Base-by-base conservation (phyloP, 768 basidiomycete genomes). In the Tulasnella sp. region DNA sequence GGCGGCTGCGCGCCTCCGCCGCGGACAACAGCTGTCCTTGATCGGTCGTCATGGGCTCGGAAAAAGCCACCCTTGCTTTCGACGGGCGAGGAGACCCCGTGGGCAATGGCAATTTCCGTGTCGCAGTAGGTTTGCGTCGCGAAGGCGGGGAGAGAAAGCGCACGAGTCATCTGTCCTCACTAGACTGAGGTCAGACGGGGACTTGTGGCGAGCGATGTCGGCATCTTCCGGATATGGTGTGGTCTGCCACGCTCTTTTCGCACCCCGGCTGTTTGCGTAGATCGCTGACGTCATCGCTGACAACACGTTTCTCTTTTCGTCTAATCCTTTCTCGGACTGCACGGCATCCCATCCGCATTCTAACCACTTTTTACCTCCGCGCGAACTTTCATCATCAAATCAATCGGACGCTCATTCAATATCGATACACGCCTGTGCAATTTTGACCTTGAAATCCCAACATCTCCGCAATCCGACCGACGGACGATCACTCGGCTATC, bases 71-170 rank as follows among this genome's bases (percentile, higher is more conserved):
- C 61, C 61, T 67, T 67, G 61, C 61, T 26, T 67, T 67, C 4
- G 15, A 67, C 61, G 32, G 26, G 61, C 61, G 61, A 67, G 61
- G 61, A 35, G 61, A 67, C 61, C 61, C 61, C 61, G 61, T 67
- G 61, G 61, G 61, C 61, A 16, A 67, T 67, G 61, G 61, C 61
- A 67, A 67, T 67, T 67, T 67, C 61, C 61, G 61, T 67, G 61
- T 67, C 61, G 61, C 61, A 67, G 61, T 67, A 67, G 61, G 61
- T 67, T 67, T 67, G 32, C 61, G 29, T 67, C 15, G 11, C 26
- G 51, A 51, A 44, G 44, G 61, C 61, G 61, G 61, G 61, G 61
- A 67, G 61, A 13, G 51, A 51, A 44, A 44, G 55, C 15, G 61
- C 61, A 67, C 61, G 61, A 67, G 61, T 67, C 61, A 67, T 67